Base-by-base conservation (phyloP, 208 protist species). In the Herpetomonas tarakana region DNA sequence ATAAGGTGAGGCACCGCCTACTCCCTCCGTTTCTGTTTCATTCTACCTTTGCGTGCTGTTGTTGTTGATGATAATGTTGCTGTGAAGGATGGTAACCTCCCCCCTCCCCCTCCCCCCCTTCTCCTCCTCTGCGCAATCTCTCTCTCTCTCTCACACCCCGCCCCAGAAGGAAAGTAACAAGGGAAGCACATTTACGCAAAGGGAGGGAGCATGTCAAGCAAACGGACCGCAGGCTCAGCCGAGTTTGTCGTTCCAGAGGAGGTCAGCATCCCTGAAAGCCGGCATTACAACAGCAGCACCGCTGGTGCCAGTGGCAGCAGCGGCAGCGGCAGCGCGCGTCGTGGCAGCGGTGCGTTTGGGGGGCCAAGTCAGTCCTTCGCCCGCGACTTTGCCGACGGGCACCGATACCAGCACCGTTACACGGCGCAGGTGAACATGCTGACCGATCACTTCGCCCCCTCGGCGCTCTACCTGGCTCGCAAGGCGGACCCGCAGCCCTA, bases 381-480 rank as follows among this genome's bases (percentile, higher is more conserved):
- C n/a, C n/a, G n/a, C n/a, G n/a, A 6, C 35, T 41, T 41, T 41
- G 35, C 35, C 35, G 35, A 41, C 14, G 35, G 14, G 35, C 18
- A 70, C 62, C 21, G 60, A 31, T 24, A 74, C 62, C 27, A 57
- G 35, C 1, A 26, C 30, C 1, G 53, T 50, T 44, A 59, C 38
- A 3, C 61, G 0, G 54, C 44, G 16, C 60, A 66, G 9, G 52
- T 71, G 16, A 93, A 93, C 64, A 80, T 86, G 57, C 49, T 93
- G 27, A 65, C 81, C 25, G 74, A 88, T 52, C 55, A 62, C 61
- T 78, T 76, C 31, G 66, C 82, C 2, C 86, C 86, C 6, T 71
- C 73, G 14, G 84, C 82, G 58, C 41, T 91, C 18, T 93, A 74
- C 31, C 76, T 87, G 24, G 63, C 85, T 28, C 83, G 83, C 14